These are phyloP conservation scores for Epipyxis sp. DNA, from an alignment of 108 stramenopile genomes.

Conservation along the genomic window DNA sequence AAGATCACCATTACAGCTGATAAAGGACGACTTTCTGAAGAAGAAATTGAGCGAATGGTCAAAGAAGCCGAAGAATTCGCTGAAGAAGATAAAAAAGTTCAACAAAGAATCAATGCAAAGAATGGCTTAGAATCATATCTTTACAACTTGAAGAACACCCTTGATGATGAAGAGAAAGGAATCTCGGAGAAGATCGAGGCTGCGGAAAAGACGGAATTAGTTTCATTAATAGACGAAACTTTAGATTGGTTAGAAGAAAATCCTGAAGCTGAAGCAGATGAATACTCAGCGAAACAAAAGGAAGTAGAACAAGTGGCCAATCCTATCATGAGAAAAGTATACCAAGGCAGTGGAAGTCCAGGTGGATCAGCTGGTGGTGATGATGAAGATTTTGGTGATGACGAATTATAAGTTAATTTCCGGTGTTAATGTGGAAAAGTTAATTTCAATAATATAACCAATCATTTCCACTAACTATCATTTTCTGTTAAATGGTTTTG, in stretches of 20 bases:
- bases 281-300: slow-evolving; percentile 72
- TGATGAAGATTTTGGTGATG: slow-evolving; percentile 48
- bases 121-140: slow-evolving; percentile 86
- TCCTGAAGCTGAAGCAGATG: slow-evolving; percentile 81
- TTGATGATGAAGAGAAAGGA: slow-evolving; percentile 81
- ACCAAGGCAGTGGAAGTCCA: slow-evolving; percentile 51
- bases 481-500: background rate
- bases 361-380: slow-evolving; percentile 60
- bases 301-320: slow-evolving; percentile 83
- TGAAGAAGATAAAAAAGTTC: slow-evolving; percentile 77
- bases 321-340: slow-evolving; percentile 76
- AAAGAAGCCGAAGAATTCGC: slow-evolving; percentile 81
- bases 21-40: slow-evolving; percentile 72
- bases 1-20: slow-evolving; percentile 78
- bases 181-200: slow-evolving; percentile 71
- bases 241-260: slow-evolving; percentile 91
- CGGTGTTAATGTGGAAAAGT: background rate
- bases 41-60: slow-evolving; percentile 85
- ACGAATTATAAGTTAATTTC: slow-evolving; percentile 33
- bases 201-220: slow-evolving; percentile 77
- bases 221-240: slow-evolving; percentile 74
- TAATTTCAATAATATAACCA: background rate
- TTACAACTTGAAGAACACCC: slow-evolving; percentile 77
- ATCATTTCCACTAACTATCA: no score
- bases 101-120: slow-evolving; percentile 75